Conservation (phyloP, 345 rosid species). For the Salix udensis region DNA sequence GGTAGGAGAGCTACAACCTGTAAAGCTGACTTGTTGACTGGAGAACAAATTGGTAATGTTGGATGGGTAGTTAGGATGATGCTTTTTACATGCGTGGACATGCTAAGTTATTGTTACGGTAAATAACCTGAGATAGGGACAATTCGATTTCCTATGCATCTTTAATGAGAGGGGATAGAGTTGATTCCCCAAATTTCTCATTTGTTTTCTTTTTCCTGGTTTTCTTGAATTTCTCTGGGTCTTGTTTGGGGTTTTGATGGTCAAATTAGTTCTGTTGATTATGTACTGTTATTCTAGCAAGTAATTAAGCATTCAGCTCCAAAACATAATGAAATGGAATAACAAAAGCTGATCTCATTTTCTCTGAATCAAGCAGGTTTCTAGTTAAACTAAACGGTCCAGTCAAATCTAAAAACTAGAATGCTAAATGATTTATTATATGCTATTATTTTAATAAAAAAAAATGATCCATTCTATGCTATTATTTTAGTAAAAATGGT, state of each 20-base stretch:
- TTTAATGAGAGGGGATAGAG: constrained; percentile 5
- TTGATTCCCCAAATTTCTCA: constrained; percentile 3
- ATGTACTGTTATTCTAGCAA: not conserved
- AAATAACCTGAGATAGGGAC: constrained; percentile 27
- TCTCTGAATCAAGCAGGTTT: too few relatives aligned
- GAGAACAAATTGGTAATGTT: constrained; percentile 18
- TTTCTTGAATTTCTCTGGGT: not conserved
- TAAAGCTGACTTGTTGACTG: constrained; percentile 38
- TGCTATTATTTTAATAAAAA: too few relatives aligned
- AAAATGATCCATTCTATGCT: too few relatives aligned
- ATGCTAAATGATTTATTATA: too few relatives aligned
- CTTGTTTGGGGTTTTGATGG: not conserved
- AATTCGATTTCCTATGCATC: constrained; percentile 7
- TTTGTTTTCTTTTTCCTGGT: not conserved
- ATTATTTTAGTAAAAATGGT: too few relatives aligned
- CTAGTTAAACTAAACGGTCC: too few relatives aligned
- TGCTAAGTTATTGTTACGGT: constrained; percentile 15
- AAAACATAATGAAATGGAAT: not conserved
- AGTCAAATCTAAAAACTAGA: too few relatives aligned
- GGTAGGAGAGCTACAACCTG: constrained; percentile 17
- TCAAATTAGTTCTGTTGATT: not conserved
- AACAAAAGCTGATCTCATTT: not conserved
- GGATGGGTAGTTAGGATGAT: constrained; percentile 22
- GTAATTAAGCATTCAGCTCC: not conserved
- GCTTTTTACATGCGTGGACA: constrained; percentile 13